Evolutionary conservation across 345 rosid genomes (phyloP).

Genomic region (Litchi chinensis): DNA sequence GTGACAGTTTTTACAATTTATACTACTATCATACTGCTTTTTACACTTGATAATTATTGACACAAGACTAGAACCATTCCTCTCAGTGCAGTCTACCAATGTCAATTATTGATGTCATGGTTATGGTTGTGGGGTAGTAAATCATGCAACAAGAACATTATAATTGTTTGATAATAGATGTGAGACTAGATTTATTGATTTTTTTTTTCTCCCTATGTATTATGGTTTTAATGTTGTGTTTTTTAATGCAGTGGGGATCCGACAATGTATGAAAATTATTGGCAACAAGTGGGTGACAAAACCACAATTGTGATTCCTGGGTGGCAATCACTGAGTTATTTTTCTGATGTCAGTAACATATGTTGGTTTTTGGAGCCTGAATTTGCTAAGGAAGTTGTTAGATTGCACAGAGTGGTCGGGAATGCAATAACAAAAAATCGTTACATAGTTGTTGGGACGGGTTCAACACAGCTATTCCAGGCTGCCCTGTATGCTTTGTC

Average conservation of each 20-base stretch:
- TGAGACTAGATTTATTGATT: background rate
- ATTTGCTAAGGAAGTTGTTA: constrained; percentile 57
- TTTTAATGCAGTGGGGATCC: constrained; percentile 82
- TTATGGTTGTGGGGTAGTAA: background rate
- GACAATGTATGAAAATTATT: constrained; percentile 75
- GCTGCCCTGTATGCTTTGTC: constrained; percentile 86
- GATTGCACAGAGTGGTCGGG: constrained; percentile 74
- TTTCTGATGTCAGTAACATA: constrained; percentile 60
- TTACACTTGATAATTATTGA: background rate
- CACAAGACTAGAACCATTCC: background rate
- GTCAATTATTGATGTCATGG: background rate
- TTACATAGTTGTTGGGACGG: constrained; percentile 83
- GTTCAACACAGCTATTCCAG: constrained; percentile 85
- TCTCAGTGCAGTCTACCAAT: background rate
- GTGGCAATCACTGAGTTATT: constrained; percentile 87
- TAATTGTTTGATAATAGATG: background rate
- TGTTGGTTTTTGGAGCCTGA: constrained; percentile 96
- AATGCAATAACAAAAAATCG: constrained; percentile 74
- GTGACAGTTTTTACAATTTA: background rate
- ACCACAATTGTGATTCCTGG: constrained; percentile 76
- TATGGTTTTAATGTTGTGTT: background rate
- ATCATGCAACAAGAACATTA: background rate
- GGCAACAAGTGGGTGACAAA: constrained; percentile 69
- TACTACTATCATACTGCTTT: background rate
- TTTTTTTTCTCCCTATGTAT: background rate